Base-by-base conservation (phyloP, 192 early-diverging fungal genomes). In the Podila epicladia region DNA sequence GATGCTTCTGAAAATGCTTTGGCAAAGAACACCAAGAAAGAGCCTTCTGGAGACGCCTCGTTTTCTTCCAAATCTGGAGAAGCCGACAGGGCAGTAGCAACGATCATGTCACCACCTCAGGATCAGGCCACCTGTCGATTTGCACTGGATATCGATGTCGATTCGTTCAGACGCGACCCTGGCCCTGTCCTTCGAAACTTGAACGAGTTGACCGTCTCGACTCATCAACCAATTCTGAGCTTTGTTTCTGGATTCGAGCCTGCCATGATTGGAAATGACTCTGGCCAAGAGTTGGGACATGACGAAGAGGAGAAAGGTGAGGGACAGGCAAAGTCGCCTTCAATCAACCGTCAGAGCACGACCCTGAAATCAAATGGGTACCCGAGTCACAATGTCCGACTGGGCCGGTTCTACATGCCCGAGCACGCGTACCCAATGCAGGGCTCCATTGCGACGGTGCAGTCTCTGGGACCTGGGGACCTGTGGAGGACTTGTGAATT, bases 331-430 rank as follows among this genome's bases (percentile, higher is more conserved):
- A 4, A 65, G 13, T 32, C 38, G 9, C 11, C 53, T 29, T 9
- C 50, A 50, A 8, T 24, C 62, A 37, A 12, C n/a, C 26, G 31
- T 33, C 28, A 4, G 1, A 41, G 48, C 13, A 49, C 13, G 2
- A 13, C 28, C 48, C 48, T 28, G n/a, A 62, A 64, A 3, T 9
- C 31, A 9, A 64, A 24, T 12, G 70, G 76, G 8, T 79, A 67
- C 32, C 76, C 76, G 1, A 60, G 57, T 13, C 67, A 45, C 13
- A 12, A 63, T 35, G 70, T 69, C 6, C 41, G 76, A 0, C 4
- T 79, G 17, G 76, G 69, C 24, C 69, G 76, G 3, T 79, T 79
- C 48, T 79, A 72, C 55, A 58, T 79, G 38, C 76, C 69, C 6
- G 70, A 72, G 32, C 29, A 64, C 37, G 32, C 69, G 8, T 79